These are phyloP conservation scores for Globisporangium uncinulatum DNA, from an alignment of 352 stramenopile species.

Conservation along the genomic window DNA sequence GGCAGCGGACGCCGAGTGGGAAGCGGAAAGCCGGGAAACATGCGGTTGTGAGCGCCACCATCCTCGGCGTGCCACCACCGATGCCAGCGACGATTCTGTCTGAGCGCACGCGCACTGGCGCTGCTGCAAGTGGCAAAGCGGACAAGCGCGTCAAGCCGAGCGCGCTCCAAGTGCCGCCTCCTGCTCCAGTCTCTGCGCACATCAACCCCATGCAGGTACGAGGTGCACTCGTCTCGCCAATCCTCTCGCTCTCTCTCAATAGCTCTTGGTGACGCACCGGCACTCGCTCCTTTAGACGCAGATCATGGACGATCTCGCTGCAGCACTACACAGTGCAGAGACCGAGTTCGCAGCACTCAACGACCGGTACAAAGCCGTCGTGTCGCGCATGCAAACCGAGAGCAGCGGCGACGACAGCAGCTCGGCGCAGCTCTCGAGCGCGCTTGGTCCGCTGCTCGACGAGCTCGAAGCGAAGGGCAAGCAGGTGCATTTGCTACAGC, in stretches of 20 bases:
- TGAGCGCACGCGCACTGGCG: constrained; percentile 3
- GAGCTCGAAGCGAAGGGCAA: constrained; percentile 63
- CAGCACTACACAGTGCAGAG: constrained; percentile 31
- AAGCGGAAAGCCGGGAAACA: background rate
- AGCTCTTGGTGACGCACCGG: too few relatives aligned
- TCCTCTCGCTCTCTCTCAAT: too few relatives aligned
- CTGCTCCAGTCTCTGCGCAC: constrained; percentile 23
- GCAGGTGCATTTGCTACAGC: constrained; percentile 60
- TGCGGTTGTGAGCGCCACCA: constrained; percentile 6
- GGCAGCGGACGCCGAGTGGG: background rate
- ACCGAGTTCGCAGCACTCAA: constrained; percentile 45
- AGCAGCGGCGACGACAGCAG: constrained; percentile 5
- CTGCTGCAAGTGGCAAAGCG: background rate
- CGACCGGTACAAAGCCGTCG: constrained; percentile 30
- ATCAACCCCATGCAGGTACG: constrained; percentile 51
- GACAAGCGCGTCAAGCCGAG: constrained; percentile 19
- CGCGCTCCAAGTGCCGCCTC: constrained; percentile 35
- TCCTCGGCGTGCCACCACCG: constrained; percentile 11
- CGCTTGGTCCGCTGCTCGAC: constrained; percentile 41
- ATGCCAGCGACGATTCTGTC: constrained; percentile 10
- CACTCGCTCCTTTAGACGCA: constrained; percentile 21
- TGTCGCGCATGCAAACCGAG: constrained; percentile 31
- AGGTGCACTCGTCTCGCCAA: background rate
- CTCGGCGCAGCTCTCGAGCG: constrained; percentile 32
- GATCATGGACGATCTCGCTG: constrained; percentile 53